These are phyloP conservation scores for Penstemon barbatus DNA, from an alignment of 257 asterid species.

Conservation along the genomic window DNA sequence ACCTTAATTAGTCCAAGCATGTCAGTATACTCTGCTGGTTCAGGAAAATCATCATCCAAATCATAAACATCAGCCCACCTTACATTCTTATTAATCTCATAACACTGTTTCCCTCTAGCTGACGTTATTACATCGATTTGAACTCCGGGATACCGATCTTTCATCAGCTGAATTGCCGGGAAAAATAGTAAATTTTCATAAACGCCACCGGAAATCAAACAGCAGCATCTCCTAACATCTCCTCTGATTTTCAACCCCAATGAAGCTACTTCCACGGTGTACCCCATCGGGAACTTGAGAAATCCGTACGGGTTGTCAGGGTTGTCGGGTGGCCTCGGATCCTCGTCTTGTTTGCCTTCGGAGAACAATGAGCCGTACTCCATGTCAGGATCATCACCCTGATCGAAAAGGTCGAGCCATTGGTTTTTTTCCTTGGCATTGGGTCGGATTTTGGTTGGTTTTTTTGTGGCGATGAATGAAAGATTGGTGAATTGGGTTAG, in stretches of 20 bases:
- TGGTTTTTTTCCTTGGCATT: conserved; percentile 54
- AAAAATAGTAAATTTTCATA: conserved; percentile 78
- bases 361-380: conserved; percentile 56
- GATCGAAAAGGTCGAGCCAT: conserved; percentile 79
- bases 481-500: conserved; percentile 32
- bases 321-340: conserved; percentile 74
- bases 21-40: conserved; percentile 67
- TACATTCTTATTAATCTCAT: conserved; percentile 82
- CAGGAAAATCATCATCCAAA: conserved; percentile 68
- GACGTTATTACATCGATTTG: conserved; percentile 65
- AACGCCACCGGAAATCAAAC: conserved; percentile 78
- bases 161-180: conserved; percentile 79
- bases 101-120: conserved; percentile 71
- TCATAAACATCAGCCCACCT: conserved; percentile 74
- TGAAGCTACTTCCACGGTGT: conserved; percentile 70
- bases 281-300: conserved; percentile 79
- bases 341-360: conserved; percentile 84
- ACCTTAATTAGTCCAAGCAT: conserved; percentile 83
- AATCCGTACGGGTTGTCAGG: conserved; percentile 79
- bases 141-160: conserved; percentile 87
- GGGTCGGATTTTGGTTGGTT: conserved; percentile 32
- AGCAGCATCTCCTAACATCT: conserved; percentile 85
- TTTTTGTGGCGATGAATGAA: conserved; percentile 32
- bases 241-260: conserved; percentile 70
- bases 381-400: conserved; percentile 74